A percentile compares a stretch with the other conserved stretches of the same genome.
These are phyloP conservation scores for Salix caprea DNA, from an alignment of 345 rosid genomes.

Conservation along the genomic window DNA sequence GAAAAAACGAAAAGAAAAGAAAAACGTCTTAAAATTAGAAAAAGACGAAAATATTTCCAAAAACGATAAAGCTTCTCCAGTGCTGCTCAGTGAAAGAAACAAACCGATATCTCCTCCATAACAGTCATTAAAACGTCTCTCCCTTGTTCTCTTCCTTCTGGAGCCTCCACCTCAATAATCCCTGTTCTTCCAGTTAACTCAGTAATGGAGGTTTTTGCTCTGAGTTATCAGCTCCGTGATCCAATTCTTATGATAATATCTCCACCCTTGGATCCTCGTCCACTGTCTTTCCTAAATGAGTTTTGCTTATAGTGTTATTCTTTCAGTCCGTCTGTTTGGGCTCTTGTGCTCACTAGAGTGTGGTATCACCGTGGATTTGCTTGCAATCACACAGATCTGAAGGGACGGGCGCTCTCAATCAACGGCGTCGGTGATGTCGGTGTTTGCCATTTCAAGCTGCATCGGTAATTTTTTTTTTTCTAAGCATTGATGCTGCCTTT, in stretches of 20 bases:
- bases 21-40: neutral
- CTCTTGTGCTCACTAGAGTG: conserved; percentile 22
- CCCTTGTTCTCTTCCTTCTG: neutral
- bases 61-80: conserved; percentile 21
- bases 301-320: conserved; percentile 31
- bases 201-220: conserved; percentile 40
- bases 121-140: conserved; percentile 20
- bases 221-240: conserved; percentile 34
- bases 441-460: conserved; percentile 26
- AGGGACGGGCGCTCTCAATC: conserved; percentile 9
- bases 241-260: conserved; percentile 18
- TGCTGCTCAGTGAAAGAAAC: conserved; percentile 40
- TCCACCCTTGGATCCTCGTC: conserved; percentile 39
- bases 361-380: conserved; percentile 39
- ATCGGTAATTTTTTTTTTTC: conserved; percentile 28
- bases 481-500: neutral
- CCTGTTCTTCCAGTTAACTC: conserved; percentile 23
- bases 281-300: conserved; percentile 20
- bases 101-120: conserved; percentile 46
- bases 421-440: conserved; percentile 64
- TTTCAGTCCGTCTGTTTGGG: neutral
- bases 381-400: conserved; percentile 48
- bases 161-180: neutral
- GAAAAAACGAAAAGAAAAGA: neutral
- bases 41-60: neutral